Percentiles rank a stretch among this genome's conserved stretches.
phyloP scores from a whole-genome alignment of 352 stramenopile genomes.

The Pythium aquatile region DNA sequence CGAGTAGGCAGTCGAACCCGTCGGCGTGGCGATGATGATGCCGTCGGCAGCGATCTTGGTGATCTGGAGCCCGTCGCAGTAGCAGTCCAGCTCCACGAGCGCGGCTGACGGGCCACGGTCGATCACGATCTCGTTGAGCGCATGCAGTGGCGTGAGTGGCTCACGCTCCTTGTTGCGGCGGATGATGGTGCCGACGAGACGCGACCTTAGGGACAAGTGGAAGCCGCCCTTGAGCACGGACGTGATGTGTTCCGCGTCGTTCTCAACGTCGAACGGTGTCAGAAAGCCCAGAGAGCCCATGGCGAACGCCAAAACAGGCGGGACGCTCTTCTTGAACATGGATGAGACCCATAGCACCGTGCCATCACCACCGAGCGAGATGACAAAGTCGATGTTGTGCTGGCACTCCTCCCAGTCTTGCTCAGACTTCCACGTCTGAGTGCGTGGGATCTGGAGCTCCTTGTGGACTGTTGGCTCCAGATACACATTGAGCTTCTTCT shows the following conservation, averaged over 20 bases:
- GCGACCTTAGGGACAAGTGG: slow-evolving; percentile 79
- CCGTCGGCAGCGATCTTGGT: slow-evolving; percentile 95
- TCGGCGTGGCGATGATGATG: slow-evolving; percentile 98
- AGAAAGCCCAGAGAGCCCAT: slow-evolving; percentile 97
- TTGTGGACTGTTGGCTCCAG: slow-evolving; percentile 75
- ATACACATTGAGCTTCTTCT: slow-evolving; percentile 71
- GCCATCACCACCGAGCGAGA: slow-evolving; percentile 95
- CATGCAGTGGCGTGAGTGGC: slow-evolving; percentile 77
- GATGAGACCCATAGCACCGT: slow-evolving; percentile 88
- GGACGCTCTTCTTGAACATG: slow-evolving; percentile 89
- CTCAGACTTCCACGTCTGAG: slow-evolving; percentile 61
- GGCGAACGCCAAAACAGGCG: slow-evolving; percentile 93
- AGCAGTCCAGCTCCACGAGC: slow-evolving; percentile 96
- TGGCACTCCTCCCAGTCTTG: slow-evolving; percentile 72
- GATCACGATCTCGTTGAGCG: slow-evolving; percentile 99
- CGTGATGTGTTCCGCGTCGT: slow-evolving; percentile 65
- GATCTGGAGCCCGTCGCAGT: slow-evolving; percentile 95
- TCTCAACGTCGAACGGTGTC: slow-evolving; percentile 89
- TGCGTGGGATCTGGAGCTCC: slow-evolving; percentile 51
- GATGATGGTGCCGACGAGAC: slow-evolving; percentile 70
- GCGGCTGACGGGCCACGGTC: slow-evolving; percentile 89
- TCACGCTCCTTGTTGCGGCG: slow-evolving; percentile 55
- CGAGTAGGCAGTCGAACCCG: slow-evolving; percentile 97
- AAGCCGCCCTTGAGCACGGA: slow-evolving; percentile 80
- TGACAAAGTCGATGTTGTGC: slow-evolving; percentile 87